Base-by-base conservation (phyloP, 805 yeast genomes). In the Debaryomyces prosopidis region DNA sequence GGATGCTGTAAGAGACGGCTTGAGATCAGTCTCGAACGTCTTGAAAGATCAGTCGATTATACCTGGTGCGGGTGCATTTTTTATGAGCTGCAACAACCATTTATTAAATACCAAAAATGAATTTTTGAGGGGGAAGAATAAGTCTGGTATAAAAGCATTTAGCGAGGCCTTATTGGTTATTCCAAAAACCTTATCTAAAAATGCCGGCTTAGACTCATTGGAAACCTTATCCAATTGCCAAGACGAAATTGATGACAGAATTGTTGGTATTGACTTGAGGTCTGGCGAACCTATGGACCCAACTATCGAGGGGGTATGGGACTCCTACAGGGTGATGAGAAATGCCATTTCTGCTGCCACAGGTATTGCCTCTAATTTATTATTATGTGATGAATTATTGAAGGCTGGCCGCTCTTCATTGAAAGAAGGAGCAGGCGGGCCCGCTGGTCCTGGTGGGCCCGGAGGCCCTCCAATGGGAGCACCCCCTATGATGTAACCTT, bases 51-150 rank as follows among this genome's bases (percentile, higher is more conserved):
- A 82, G 56, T 70, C 85, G 35, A 84, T 94, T 34, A 84, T 94
- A 38, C 97, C 99, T 5, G 99, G 99, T 50, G 99, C 94, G 1
- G 99, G 99, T 46, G 94, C 98, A 1, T 94, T 87, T 68, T 95
- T 84, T 72, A 75, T 94, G 60, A 84, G 95, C 44, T 89, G 92
- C 47, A 80, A 89, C 43, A 78, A 82, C 57, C 79, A 87, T 59
- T 73, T 90, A 52, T 68, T 73, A 45, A 71, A 70, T 48, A 75
- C 76, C 46, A 57, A 54, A 35, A 74, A 81, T 42, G 79, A 79
- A 52, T 62, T 81, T 38, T 78, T 82, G 45, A 88, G 85, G 66
- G 98, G 99, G 47, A 87, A 88, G 66, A 79, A 82, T 50, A 87
- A 90, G 68, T 82, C 94, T 6, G 99, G 99, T 53, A 80, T 92